A percentile compares a stretch with the other conserved stretches of the same genome.
phyloP scores from a whole-genome alignment of 2,329 filamentous ascomycete genomes.

The Colletotrichum sp. region DNA sequence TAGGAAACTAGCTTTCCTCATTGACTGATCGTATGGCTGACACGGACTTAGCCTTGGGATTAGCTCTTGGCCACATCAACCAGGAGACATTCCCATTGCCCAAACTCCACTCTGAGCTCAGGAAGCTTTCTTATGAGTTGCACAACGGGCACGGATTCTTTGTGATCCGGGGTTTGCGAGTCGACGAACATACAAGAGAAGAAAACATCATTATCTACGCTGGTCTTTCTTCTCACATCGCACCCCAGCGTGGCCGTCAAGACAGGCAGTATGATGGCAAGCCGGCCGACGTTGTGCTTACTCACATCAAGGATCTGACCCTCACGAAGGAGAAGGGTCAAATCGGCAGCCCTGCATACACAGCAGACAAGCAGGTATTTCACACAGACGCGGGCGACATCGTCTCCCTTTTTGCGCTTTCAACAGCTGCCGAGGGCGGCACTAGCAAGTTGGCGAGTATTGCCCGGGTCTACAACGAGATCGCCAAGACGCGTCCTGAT shows the following conservation, averaged over 20 bases:
- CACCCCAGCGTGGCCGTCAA: slow-evolving; percentile 56
- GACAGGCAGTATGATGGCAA: slow-evolving; percentile 49
- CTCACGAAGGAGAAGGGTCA: slow-evolving; percentile 31
- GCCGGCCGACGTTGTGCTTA: slow-evolving; percentile 56
- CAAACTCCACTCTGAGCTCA: slow-evolving; percentile 52
- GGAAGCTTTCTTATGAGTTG: slow-evolving; percentile 56
- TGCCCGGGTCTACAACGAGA: slow-evolving; percentile 66
- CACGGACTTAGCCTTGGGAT: slow-evolving; percentile 6
- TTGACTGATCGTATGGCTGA: neutral
- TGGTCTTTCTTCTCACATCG: slow-evolving; percentile 65
- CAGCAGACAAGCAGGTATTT: slow-evolving; percentile 65
- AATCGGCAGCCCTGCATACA: slow-evolving; percentile 66
- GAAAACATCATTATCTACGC: slow-evolving; percentile 66
- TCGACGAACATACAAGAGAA: slow-evolving; percentile 55
- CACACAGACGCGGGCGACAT: slow-evolving; percentile 67
- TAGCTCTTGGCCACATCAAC: slow-evolving; percentile 46
- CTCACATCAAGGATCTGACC: slow-evolving; percentile 68
- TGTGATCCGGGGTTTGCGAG: slow-evolving; percentile 62
- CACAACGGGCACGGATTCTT: slow-evolving; percentile 66
- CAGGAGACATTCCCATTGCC: slow-evolving; percentile 62
- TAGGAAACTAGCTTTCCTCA: neutral
- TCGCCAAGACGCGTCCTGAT: slow-evolving; percentile 65
- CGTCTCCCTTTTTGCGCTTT: slow-evolving; percentile 61
- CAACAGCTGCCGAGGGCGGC: slow-evolving; percentile 57
- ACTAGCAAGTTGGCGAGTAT: slow-evolving; percentile 63